phyloP scores from a whole-genome alignment of 805 yeast species.

The Komagataella phaffii region DNA sequence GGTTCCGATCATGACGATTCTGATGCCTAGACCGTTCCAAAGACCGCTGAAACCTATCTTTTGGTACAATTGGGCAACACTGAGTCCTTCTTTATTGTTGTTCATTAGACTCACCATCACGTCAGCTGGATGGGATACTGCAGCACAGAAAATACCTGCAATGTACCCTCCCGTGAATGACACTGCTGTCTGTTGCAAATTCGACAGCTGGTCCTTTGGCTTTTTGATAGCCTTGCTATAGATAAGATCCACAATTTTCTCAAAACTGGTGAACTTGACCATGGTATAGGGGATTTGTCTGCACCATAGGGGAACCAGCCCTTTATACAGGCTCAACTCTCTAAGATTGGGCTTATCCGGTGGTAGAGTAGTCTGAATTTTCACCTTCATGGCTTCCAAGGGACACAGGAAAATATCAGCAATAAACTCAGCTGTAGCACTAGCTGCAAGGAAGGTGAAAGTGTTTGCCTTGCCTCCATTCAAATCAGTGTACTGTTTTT shows the following conservation, averaged over 20 bases:
- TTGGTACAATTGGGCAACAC: conserved; percentile 55
- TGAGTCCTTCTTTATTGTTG: conserved; percentile 42
- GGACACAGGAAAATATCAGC: conserved; percentile 91
- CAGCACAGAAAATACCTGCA: conserved; percentile 95
- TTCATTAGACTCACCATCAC: conserved; percentile 94
- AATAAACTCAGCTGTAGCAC: conserved; percentile 88
- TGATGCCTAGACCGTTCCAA: conserved; percentile 90
- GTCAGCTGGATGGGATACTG: conserved; percentile 97
- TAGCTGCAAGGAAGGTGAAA: conserved; percentile 63
- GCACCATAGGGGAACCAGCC: conserved; percentile 85
- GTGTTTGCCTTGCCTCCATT: conserved; percentile 68
- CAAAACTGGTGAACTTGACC: conserved; percentile 94
- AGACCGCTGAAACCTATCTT: conserved; percentile 82
- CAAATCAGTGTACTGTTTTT: conserved; percentile 56
- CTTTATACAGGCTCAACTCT: conserved; percentile 52
- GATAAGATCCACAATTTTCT: conserved; percentile 73
- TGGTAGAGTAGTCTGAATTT: conserved; percentile 86
- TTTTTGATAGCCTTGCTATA: conserved; percentile 54
- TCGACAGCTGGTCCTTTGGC: conserved; percentile 56
- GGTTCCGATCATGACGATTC: conserved; percentile 96
- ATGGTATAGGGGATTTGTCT: conserved; percentile 98
- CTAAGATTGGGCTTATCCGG: conserved; percentile 38
- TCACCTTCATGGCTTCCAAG: conserved; percentile 88
- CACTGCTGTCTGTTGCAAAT: conserved; percentile 81
- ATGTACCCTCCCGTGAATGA: conserved; percentile 92